Conservation (phyloP, 192 early-diverging fungal genomes). For the Backusella liffmaniae region DNA sequence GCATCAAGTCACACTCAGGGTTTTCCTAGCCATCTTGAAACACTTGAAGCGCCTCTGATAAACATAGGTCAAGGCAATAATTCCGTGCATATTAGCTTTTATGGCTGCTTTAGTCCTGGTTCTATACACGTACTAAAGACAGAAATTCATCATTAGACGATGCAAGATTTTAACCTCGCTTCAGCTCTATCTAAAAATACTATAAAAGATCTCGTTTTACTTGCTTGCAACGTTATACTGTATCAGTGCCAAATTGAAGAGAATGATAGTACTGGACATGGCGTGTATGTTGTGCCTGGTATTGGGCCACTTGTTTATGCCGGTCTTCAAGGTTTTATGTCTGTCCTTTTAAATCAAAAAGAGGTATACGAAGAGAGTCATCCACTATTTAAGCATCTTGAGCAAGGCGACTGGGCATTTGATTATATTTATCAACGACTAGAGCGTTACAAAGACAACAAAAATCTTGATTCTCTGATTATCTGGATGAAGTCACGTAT, state of each 20-base stretch:
- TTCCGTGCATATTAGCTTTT: conserved; percentile 61
- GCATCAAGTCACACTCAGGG: conserved; percentile 37
- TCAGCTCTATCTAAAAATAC: conserved; percentile 61
- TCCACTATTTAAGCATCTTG: conserved; percentile 85
- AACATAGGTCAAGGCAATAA: conserved; percentile 47
- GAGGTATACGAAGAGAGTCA: conserved; percentile 87
- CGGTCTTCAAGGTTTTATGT: conserved; percentile 91
- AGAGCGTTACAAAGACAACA: conserved; percentile 37
- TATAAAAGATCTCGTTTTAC: conserved; percentile 52
- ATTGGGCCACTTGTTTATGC: conserved; percentile 81
- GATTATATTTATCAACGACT: conserved; percentile 85
- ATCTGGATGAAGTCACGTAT: conserved; percentile 80
- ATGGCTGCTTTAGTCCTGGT: conserved; percentile 78
- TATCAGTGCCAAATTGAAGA: conserved; percentile 90
- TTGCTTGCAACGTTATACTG: conserved; percentile 82
- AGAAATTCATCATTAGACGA: conserved; percentile 46
- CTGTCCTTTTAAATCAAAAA: conserved; percentile 72
- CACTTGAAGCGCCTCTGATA: conserved; percentile 45
- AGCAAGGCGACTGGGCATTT: conserved; percentile 87
- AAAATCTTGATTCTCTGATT: conserved; percentile 32
- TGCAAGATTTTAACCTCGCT: conserved; percentile 52
- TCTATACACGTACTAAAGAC: conserved; percentile 75
- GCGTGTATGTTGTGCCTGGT: conserved; percentile 89
- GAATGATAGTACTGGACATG: conserved; percentile 73
- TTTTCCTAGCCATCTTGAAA: conserved; percentile 45